Percentiles rank a stretch among this genome's conserved stretches.
phyloP scores from a whole-genome alignment of 2,329 filamentous ascomycete genomes.

The Tolypocladium paradoxum region DNA sequence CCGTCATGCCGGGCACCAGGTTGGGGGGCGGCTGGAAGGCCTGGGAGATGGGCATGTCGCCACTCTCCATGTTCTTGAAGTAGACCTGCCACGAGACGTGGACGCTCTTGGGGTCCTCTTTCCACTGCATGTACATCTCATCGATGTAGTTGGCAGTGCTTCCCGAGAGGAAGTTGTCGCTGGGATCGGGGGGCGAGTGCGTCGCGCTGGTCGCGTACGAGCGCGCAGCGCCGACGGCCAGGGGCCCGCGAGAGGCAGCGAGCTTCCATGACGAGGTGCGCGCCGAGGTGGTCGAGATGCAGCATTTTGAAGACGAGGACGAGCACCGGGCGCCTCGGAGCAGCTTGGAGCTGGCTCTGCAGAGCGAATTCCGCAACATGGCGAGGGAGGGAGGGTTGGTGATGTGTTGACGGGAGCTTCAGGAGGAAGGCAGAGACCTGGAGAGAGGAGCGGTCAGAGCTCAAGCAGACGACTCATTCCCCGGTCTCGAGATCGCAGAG shows the following conservation, averaged over 20 bases:
- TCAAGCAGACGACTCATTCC: conserved; percentile 17
- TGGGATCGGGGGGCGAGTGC: conserved; percentile 58
- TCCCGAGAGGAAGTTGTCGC: conserved; percentile 91
- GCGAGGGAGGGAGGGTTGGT: conserved; percentile 27
- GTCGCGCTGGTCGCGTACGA: conserved; percentile 43
- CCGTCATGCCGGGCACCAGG: conserved; percentile 71
- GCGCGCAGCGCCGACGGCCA: conserved; percentile 39
- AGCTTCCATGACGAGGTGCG: conserved; percentile 33
- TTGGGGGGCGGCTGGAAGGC: conserved; percentile 94
- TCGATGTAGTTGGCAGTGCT: conserved; percentile 99
- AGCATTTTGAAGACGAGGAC: conserved; percentile 26
- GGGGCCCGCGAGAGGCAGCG: conserved; percentile 34
- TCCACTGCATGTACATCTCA: conserved; percentile 99
- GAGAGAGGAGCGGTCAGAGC: conserved; percentile 11
- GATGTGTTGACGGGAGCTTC: conserved; percentile 4
- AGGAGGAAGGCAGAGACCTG: conserved; percentile 3
- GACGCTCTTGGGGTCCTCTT: conserved; percentile 81
- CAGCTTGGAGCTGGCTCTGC: conserved; percentile 55
- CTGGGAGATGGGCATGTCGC: conserved; percentile 94
- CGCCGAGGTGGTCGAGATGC: conserved; percentile 29
- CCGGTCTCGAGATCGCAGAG: conserved; percentile 19
- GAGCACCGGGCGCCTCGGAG: conserved; percentile 41
- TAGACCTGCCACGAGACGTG: conserved; percentile 99
- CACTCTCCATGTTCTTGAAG: conserved; percentile 98
- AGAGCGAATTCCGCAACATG: conserved; percentile 65